Base-by-base conservation (phyloP, 306 rosid species). In the Cicer arietinum region DNA sequence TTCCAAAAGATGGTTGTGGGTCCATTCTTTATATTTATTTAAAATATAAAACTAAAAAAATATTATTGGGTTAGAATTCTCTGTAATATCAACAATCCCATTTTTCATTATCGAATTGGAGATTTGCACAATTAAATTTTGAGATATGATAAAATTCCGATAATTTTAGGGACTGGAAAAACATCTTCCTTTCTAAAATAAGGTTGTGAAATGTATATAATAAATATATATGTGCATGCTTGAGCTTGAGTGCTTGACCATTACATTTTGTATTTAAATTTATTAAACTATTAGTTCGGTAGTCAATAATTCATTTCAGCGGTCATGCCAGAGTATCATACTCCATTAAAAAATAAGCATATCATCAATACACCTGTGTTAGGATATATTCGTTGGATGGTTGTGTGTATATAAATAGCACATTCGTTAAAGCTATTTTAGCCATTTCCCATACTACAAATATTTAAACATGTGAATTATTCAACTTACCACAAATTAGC, bases 201-300 rank as follows among this genome's bases (percentile, higher is more conserved):
- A 22, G 25, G 25, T 22, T 22, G 25, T 1, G 25, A 22, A 22
- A 22, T 22, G 25, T 22, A 22, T 22, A 10, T 20, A 7, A 51
- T 30, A 59, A 59, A 6, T 25, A 59, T 30, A 30, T 12, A 20
- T 51, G 11, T 50, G 22, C 40, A 8, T 20, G 46, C 42, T 59
- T 59, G 35, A 25, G 35, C 35, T 25, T 30, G 67, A 22, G 17
- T 16, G 67, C 43, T 54, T 79, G 62, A 79, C 53, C 47, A 43
- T 44, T 64, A 54, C 18, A 54, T 37, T 66, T 73, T 56, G 12
- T 20, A 13, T 73, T 56, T 22, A 22, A 22, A 22, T 22, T 51
- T 1, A 43, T 13, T 46, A 11, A 47, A 70, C 50, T 22, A 20
- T 40, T 51, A 62, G 13, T 14, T 70, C 22, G 20, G 3, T 1